Base-by-base conservation (phyloP, 116 monocot species). In the Zostera marina region DNA sequence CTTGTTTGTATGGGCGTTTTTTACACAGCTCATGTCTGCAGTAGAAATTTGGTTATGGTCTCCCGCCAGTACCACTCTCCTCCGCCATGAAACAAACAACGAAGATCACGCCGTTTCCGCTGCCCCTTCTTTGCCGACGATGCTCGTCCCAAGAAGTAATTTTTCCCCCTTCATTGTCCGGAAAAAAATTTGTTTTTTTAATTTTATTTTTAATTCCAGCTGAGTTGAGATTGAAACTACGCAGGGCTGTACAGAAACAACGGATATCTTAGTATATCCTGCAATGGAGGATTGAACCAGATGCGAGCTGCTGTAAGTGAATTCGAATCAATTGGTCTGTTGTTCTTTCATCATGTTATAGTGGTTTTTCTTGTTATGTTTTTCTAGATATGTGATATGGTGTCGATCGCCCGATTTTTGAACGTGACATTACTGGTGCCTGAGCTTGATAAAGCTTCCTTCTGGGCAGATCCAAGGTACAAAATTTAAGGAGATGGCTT, bases 261-360 rank as follows among this genome's bases (percentile, higher is more conserved):
- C 76, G 91, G 91, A 12, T 91, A 83, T 61, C 47, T 91, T 47
- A 82, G 77, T 70, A 80, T 86, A 52, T 91, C 91, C 16, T 91
- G 86, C 75, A 91, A 91, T 65, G 91, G 91, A 61, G 91, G 91
- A 41, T 73, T 91, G 47, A 91, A 91, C 60, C 91, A 91, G 71
- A 91, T 91, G 91, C 73, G 91, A 56, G 74, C 85, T 56, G 91
- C 86, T 7, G 91, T 91, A 82, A 63, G 72, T 32, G 32, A 47
- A 22, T 25, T 13, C 26, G 17, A 25, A 58, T 47, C 4, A 32
- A 32, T 32, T 32, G 32, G 4, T 32, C 32, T 32, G 32, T 13
- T 8, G 11, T 56, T 41, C 15, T 17, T 58, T 20, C 58, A 41
- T 17, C 8, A 41, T n/a, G 17, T 1, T 8, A 2, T 12, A 0